A percentile compares a stretch with the other conserved stretches of the same genome.
These are phyloP conservation scores for Xylaria sp. DNA, from an alignment of 2,329 filamentous ascomycete species.

Conservation along the genomic window DNA sequence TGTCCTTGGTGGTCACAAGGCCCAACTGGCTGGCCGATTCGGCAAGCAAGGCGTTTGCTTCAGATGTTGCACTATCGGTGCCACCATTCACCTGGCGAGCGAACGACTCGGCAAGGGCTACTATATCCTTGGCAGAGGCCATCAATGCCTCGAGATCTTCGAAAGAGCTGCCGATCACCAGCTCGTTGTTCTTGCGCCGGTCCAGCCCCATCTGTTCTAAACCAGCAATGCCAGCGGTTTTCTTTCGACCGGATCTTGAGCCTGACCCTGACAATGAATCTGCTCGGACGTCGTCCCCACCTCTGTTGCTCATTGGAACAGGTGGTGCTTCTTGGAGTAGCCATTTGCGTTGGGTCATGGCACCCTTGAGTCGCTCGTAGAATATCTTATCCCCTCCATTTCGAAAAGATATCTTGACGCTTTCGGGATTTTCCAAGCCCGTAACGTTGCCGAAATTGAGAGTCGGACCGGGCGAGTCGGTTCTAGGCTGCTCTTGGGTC, in stretches of 20 bases:
- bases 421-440: slow-evolving; percentile 64
- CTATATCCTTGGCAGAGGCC: slow-evolving; percentile 95
- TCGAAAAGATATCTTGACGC: slow-evolving; percentile 90
- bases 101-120: slow-evolving; percentile 88
- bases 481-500: slow-evolving; percentile 50
- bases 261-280: slow-evolving; percentile 34
- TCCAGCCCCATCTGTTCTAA: slow-evolving; percentile 84
- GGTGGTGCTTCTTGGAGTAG: slow-evolving; percentile 87
- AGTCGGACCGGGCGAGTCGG: slow-evolving; percentile 78
- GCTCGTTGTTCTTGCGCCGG: slow-evolving; percentile 87
- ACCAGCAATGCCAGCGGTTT: slow-evolving; percentile 86
- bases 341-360: slow-evolving; percentile 94
- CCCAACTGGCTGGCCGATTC: slow-evolving; percentile 84
- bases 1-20: slow-evolving; percentile 92
- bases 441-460: slow-evolving; percentile 47
- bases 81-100: slow-evolving; percentile 65
- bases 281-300: slow-evolving; percentile 41
- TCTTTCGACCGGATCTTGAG: slow-evolving; percentile 44
- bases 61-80: slow-evolving; percentile 61
- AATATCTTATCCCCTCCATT: slow-evolving; percentile 88
- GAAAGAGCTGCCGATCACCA: slow-evolving; percentile 90
- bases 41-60: slow-evolving; percentile 74
- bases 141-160: slow-evolving; percentile 96
- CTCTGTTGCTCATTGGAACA: slow-evolving; percentile 65
- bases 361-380: slow-evolving; percentile 82